Conservation (phyloP, 1,284 basidiomycete genomes). For the Neolentinus lepideus region DNA sequence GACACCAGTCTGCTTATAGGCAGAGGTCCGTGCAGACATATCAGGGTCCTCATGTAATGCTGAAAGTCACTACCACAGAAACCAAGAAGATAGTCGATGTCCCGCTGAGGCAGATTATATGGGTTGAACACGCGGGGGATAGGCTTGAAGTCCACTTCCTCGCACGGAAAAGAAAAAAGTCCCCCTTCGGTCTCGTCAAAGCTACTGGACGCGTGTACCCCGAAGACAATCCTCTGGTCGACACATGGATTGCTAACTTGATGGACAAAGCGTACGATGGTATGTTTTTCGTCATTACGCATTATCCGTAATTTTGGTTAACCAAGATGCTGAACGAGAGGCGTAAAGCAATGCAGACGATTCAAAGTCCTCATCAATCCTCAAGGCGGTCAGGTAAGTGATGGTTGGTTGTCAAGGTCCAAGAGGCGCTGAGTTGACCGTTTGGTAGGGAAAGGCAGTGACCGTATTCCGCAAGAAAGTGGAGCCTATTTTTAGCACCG, state of each 20-base stretch:
- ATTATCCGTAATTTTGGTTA: not conserved
- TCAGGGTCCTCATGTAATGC: constrained; percentile 6
- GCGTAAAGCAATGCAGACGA: constrained; percentile 38
- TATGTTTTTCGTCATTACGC: constrained; percentile 22
- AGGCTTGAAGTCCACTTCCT: constrained; percentile 41
- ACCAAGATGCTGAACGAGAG: constrained; percentile 21
- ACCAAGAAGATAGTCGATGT: constrained; percentile 24
- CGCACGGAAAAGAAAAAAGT: constrained; percentile 27
- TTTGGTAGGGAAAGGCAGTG: constrained; percentile 59
- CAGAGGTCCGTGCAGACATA: not conserved
- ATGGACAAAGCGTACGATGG: constrained; percentile 61
- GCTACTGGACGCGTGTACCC: constrained; percentile 34
- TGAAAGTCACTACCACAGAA: constrained; percentile 10
- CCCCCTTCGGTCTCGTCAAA: constrained; percentile 27
- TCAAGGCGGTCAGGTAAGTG: constrained; percentile 62
- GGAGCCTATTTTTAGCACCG: constrained; percentile 76
- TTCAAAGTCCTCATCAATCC: constrained; percentile 86
- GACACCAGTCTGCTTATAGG: not conserved
- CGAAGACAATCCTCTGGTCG: constrained; percentile 28
- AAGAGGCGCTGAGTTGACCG: not conserved
- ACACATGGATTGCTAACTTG: constrained; percentile 49
- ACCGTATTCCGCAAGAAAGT: constrained; percentile 60
- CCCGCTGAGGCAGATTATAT: constrained; percentile 43
- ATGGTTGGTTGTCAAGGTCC: not conserved
- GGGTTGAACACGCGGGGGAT: constrained; percentile 31